These are phyloP conservation scores for Pseudogymnoascus sp. DNA, from an alignment of 2,329 filamentous ascomycete genomes.

Conservation along the genomic window DNA sequence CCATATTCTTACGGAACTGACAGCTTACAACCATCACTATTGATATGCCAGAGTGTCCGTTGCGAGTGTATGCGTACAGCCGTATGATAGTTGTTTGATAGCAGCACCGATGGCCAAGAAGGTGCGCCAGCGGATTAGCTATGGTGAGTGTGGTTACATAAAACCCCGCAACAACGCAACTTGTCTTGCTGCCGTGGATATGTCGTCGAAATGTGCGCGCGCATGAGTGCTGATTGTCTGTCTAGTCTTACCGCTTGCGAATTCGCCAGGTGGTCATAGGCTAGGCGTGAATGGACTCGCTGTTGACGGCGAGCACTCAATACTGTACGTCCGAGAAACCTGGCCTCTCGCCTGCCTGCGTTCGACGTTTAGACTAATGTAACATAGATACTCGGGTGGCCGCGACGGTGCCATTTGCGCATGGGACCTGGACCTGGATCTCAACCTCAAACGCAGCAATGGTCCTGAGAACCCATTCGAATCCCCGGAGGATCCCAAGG, in stretches of 20 bases:
- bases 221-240: constrained; percentile 12
- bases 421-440: constrained; percentile 87
- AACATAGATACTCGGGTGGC: constrained; percentile 79
- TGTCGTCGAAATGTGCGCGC: background rate
- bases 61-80: constrained; percentile 3
- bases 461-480: constrained; percentile 24
- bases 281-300: constrained; percentile 92
- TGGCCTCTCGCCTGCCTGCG: background rate
- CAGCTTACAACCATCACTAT: background rate
- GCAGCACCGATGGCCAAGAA: constrained; percentile 51
- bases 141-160: constrained; percentile 41
- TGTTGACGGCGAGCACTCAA: constrained; percentile 72
- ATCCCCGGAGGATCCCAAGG: constrained; percentile 22
- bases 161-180: constrained; percentile 2
- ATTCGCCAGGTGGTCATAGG: constrained; percentile 74
- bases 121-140: constrained; percentile 61
- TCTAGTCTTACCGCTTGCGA: constrained; percentile 62
- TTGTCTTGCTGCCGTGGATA: background rate
- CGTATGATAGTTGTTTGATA: constrained; percentile 10
- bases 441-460: constrained; percentile 44
- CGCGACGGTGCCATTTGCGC: constrained; percentile 93
- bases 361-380: constrained; percentile 19
- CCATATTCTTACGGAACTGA: constrained; percentile 6
- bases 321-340: constrained; percentile 57
- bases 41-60: background rate